Conservation (phyloP, 495 filamentous ascomycete species). For the Lepidopterella palustris region DNA sequence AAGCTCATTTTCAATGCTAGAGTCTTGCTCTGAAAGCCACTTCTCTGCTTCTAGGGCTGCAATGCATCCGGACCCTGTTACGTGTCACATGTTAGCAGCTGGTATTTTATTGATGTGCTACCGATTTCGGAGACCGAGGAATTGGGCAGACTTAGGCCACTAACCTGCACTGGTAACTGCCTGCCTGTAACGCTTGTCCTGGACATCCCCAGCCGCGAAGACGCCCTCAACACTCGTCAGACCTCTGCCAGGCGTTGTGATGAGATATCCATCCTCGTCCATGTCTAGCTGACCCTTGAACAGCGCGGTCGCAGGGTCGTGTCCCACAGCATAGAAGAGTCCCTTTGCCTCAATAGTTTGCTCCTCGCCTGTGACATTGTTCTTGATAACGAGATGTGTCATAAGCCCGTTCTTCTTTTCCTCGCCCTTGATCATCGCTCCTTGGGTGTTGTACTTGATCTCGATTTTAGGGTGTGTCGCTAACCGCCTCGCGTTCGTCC, state of each 20-base stretch:
- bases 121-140: not conserved
- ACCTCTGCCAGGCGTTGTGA: constrained; percentile 83
- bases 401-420: constrained; percentile 67
- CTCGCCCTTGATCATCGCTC: constrained; percentile 76
- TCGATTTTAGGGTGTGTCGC: constrained; percentile 79
- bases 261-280: constrained; percentile 81
- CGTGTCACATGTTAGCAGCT: constrained; percentile 33
- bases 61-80: constrained; percentile 82
- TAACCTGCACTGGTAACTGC: constrained; percentile 95
- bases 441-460: constrained; percentile 77
- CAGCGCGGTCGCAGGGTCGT: constrained; percentile 83
- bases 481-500: constrained; percentile 85
- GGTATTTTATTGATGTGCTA: not conserved
- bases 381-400: constrained; percentile 73
- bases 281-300: constrained; percentile 82
- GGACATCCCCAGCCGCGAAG: constrained; percentile 95
- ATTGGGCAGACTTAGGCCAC: constrained; percentile 29
- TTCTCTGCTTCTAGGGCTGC: constrained; percentile 95
- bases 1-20: constrained; percentile 39
- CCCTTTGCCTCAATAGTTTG: constrained; percentile 83
- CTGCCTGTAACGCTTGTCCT: constrained; percentile 97
- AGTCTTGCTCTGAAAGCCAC: constrained; percentile 69
- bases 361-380: constrained; percentile 68
- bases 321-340: constrained; percentile 95
- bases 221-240: constrained; percentile 85